phyloP scores from a whole-genome alignment of 371 early-diverging fungal species.

The Capillidium rhysosporum region DNA sequence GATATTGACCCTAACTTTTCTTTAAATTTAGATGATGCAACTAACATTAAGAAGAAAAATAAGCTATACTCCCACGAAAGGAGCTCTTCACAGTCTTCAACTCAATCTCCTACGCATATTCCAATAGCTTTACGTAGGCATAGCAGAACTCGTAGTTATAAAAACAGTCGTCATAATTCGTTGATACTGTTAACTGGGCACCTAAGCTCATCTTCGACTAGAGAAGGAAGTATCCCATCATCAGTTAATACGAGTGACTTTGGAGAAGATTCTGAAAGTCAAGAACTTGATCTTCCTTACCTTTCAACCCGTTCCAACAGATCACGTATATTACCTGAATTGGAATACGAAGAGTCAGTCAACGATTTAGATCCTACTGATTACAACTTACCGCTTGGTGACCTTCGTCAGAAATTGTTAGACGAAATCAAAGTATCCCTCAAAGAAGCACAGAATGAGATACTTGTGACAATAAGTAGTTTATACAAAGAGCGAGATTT shows the following conservation, averaged over 20 bases:
- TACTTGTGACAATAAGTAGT: neutral
- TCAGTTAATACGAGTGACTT: constrained; percentile 4
- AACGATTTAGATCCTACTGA: constrained; percentile 5
- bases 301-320: too few relatives aligned
- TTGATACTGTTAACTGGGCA: neutral
- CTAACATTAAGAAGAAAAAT: neutral
- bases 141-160: neutral
- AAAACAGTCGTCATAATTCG: neutral
- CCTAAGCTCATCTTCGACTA: neutral
- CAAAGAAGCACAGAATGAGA: constrained; percentile 2
- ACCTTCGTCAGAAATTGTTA: neutral
- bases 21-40: too few relatives aligned
- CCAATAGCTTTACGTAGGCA: neutral
- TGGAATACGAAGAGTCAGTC: constrained; percentile 6
- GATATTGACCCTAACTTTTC: too few relatives aligned
- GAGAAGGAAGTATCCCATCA: neutral
- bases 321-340: neutral
- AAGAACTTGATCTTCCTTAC: neutral
- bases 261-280: constrained; percentile 4
- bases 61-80: neutral
- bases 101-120: neutral
- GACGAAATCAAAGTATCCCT: neutral
- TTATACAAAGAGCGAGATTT: neutral
- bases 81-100: neutral
- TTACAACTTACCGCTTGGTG: neutral